Evolutionary conservation across 2,329 filamentous ascomycete species (phyloP).

Genomic region (Scedosporium apiospermum): DNA sequence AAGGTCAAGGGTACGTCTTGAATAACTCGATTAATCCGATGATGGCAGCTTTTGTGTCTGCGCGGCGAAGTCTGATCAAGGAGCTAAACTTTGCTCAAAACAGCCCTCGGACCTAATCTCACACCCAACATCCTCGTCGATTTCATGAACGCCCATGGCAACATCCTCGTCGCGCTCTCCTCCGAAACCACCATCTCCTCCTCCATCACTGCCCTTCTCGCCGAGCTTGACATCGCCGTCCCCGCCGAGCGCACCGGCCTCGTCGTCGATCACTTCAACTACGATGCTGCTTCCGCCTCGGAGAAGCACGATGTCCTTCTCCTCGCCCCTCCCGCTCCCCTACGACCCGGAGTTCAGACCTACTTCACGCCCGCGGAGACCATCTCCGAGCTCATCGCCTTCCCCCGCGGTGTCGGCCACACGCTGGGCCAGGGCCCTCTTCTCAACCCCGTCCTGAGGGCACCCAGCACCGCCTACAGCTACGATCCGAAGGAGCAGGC

Average conservation of each 20-base stretch:
- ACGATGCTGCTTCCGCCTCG: constrained; percentile 64
- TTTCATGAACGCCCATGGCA: constrained; percentile 85
- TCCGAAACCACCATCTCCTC: constrained; percentile 60
- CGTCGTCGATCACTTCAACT: constrained; percentile 93
- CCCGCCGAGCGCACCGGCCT: constrained; percentile 75
- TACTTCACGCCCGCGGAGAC: constrained; percentile 60
- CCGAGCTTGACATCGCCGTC: constrained; percentile 84
- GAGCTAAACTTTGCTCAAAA: constrained; percentile 3
- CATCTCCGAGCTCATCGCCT: constrained; percentile 54
- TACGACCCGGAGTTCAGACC: constrained; percentile 62
- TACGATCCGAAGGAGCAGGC: constrained; percentile 87
- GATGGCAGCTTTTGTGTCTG: background rate
- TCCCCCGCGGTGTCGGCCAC: constrained; percentile 75
- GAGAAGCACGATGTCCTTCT: constrained; percentile 87
- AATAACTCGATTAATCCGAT: background rate
- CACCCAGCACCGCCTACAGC: constrained; percentile 77
- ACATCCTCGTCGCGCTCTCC: constrained; percentile 79
- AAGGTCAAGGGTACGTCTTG: constrained; percentile 69
- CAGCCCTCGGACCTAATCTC: constrained; percentile 78
- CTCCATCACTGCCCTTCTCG: constrained; percentile 66
- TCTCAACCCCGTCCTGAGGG: constrained; percentile 71
- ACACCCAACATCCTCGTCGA: constrained; percentile 80
- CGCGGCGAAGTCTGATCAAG: too few relatives aligned
- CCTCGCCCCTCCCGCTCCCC: constrained; percentile 55
- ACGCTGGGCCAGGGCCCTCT: constrained; percentile 69